Base-by-base conservation (phyloP, 2,329 filamentous ascomycete genomes). In the Orbilia ellipsospora region DNA sequence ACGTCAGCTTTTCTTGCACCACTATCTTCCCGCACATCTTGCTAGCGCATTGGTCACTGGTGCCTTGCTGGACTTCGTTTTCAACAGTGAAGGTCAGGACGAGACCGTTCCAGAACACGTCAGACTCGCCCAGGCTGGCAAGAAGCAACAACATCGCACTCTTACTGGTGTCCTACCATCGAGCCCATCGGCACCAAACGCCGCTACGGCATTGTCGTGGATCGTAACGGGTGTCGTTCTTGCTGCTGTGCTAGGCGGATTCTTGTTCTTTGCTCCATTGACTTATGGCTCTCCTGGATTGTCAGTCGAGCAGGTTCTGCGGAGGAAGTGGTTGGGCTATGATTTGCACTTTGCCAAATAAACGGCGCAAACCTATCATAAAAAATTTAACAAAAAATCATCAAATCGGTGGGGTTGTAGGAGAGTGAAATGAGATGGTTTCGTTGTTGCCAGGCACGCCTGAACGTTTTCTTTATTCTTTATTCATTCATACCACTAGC, bases 311-410 rank as follows among this genome's bases (percentile, higher is more conserved):
- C 86, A 93, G 81, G 91, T 99, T 31, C 84, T 91, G 77, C 87
- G 90, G 77, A 90, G 95, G 83, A 97, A 97, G 86, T 98, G 94
- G 94, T 86, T 99, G 78, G 92, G 92, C 78, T 99, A 98, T 82
- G 95, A 99, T 82, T 87, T 99, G 82, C 95, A 99, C 85, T 99
- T 99, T 85, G 95, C 95, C 73, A 99, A 99, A 88, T 99, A 91
- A 85, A 68, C 7, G 7, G 7, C 48, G 5, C 48, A 12, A 12
- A 52, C 8, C 4, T 12, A 20, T 4, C 23, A 23, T 23, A 23
- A 23, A 52, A 52, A 5, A 4, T 31, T 31, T 36, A 36, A 36
- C 4, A 23, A 52, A 23, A 13, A 16, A 12, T 15, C 1, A 52
- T 36, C 10, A 10, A 36, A 36, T 36, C 7, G 31, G 31, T 36